Evolutionary conservation across 345 rosid genomes (phyloP), one percentile per base, ranked within the genome.

Genomic region (Bruguiera sexangula): DNA sequence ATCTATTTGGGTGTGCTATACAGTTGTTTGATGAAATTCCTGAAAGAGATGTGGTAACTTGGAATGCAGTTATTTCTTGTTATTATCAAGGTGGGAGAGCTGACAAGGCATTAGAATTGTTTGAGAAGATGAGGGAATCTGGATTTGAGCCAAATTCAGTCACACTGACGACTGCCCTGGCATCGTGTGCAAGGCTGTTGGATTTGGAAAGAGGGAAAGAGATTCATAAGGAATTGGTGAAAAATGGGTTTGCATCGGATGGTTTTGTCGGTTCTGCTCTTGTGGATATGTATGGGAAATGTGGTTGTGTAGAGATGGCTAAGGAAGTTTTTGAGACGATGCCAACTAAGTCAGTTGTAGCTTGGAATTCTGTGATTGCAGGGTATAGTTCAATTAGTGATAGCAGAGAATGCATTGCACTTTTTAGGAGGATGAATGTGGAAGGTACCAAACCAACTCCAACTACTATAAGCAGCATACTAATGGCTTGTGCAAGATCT

Each of bases 31-130:
- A 83, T 63, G 91, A 91, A 82, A 91, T 91, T 84, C 57, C 81
- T 66, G 85, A 80, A 0, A 85, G 92, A 78, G 96, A 87, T 43
- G 87, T 87, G 60, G 88, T 81, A 1, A 70, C 83, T 76, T 89
- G 97, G 96, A 89, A 89, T 71, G 62, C 87, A 0, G 85, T 89
- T 9, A 87, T 91, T 62, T 89, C 93, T 11, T 83, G 91, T 75
- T 86, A 74, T 73, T 82, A 86, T 80, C 96, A 91, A 55, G 82
- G 69, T 22, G 91, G 97, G 30, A 74, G 80, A 68, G 79, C 85
- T n/a, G 82, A 80, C 73, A 81, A 83, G 68, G 88, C 88, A 8
- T 36, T 91, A 76, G 86, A 83, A 27, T 53, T 87, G 10, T 85
- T 84, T 58, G 80, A 56, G 16, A 81, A 74, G 63, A 86, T 87